A percentile compares a stretch with the other conserved stretches of the same genome.
These are phyloP conservation scores for Paraphoma chrysanthemicola DNA, from an alignment of 2,329 filamentous ascomycete genomes.

Conservation along the genomic window DNA sequence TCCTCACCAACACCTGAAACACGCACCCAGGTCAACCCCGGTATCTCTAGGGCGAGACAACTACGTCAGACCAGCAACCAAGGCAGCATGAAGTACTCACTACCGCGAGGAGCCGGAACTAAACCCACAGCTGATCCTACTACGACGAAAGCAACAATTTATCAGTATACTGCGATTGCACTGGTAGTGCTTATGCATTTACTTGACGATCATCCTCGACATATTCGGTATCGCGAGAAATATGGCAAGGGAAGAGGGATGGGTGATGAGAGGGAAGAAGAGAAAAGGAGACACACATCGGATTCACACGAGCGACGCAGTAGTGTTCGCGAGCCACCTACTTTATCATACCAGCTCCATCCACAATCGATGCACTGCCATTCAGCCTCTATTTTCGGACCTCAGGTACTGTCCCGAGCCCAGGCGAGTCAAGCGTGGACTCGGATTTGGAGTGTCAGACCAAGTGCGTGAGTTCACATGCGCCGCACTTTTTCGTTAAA, in stretches of 20 bases:
- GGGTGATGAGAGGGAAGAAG: neutral
- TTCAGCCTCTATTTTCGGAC: no score
- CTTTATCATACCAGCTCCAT: neutral
- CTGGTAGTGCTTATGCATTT: neutral
- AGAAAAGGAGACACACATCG: no score
- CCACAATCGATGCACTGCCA: no score
- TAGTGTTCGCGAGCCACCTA: neutral
- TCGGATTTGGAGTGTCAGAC: neutral
- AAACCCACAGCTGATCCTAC: neutral
- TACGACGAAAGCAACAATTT: neutral
- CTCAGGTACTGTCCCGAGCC: neutral
- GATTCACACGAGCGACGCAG: neutral
- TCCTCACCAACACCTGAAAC: neutral
- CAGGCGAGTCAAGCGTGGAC: neutral
- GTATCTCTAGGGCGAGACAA: neutral
- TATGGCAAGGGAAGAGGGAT: neutral
- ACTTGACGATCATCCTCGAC: neutral
- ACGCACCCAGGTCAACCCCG: neutral
- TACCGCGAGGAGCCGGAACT: neutral
- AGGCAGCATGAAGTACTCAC: conserved; percentile 1
- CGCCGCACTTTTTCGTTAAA: neutral
- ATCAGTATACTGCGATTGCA: neutral
- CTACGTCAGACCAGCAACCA: neutral
- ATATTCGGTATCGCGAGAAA: neutral
- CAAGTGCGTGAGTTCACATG: neutral